A percentile compares a stretch with the other conserved stretches of the same genome.
phyloP scores from a whole-genome alignment of 345 rosid species.

The Corchorus olitorius region DNA sequence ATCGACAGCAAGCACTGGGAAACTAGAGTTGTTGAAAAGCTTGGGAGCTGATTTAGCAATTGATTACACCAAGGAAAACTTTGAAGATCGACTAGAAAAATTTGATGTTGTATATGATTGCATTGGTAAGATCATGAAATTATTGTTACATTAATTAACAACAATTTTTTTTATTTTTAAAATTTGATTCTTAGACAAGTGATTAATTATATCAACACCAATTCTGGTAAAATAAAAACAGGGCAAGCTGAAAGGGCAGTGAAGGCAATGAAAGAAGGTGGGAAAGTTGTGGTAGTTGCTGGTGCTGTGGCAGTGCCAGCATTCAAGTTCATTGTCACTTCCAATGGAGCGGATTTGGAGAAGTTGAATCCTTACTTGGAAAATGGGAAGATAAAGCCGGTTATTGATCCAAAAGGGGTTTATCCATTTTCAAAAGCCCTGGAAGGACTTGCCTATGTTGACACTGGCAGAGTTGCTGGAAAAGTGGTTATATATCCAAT shows the following conservation, averaged over 20 bases:
- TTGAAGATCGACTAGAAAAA: conserved; percentile 80
- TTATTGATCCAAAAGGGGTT: conserved; percentile 81
- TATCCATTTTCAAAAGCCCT: conserved; percentile 58
- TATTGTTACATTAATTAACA: neutral
- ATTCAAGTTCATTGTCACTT: conserved; percentile 79
- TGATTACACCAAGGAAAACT: conserved; percentile 82
- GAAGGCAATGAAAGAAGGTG: conserved; percentile 82
- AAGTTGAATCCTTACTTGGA: conserved; percentile 76
- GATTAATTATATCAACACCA: neutral
- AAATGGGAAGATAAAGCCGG: conserved; percentile 78
- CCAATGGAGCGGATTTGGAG: conserved; percentile 67
- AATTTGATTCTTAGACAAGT: neutral
- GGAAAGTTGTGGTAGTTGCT: conserved; percentile 71
- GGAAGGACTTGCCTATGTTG: conserved; percentile 74
- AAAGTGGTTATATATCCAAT: conserved; percentile 77
- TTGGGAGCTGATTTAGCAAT: conserved; percentile 85
- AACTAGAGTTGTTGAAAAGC: conserved; percentile 65
- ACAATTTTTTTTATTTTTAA: neutral
- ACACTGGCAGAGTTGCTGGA: conserved; percentile 72
- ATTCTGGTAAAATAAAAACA: conserved; percentile 39
- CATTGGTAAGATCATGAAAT: conserved; percentile 50
- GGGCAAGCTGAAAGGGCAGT: conserved; percentile 91
- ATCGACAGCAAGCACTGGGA: conserved; percentile 80
- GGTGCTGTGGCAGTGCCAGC: conserved; percentile 87
- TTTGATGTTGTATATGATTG: conserved; percentile 87